These are phyloP conservation scores for Yamadazyma laniorum DNA, from an alignment of 805 yeast species.

Conservation along the genomic window DNA sequence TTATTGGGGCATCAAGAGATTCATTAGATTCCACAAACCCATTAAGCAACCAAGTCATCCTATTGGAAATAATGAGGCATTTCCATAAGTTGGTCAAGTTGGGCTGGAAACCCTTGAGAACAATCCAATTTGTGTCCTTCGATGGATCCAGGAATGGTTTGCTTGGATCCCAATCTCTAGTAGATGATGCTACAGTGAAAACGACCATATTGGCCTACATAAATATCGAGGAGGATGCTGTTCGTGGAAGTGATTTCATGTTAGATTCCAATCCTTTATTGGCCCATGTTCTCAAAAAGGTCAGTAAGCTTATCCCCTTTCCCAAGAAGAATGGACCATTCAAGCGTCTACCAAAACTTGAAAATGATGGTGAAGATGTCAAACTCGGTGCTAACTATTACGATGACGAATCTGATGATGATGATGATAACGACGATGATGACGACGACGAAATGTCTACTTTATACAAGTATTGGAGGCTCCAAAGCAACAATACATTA, in stretches of 20 bases:
- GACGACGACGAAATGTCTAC: slow-evolving; percentile 24
- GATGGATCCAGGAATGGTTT: slow-evolving; percentile 37
- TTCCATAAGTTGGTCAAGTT: slow-evolving; percentile 26
- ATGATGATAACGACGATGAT: slow-evolving; percentile 12
- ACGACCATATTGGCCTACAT: slow-evolving; percentile 29
- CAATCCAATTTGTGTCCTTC: slow-evolving; percentile 40
- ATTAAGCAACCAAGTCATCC: slow-evolving; percentile 37
- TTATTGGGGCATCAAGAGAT: slow-evolving; percentile 42
- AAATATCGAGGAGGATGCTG: slow-evolving; percentile 38
- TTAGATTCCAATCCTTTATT: slow-evolving; percentile 38
- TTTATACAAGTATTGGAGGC: slow-evolving; percentile 33
- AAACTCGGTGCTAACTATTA: slow-evolving; percentile 6
- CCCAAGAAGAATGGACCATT: slow-evolving; percentile 23
- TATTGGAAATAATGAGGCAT: slow-evolving; percentile 39
- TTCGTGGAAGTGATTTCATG: slow-evolving; percentile 34
- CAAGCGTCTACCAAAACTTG: slow-evolving; percentile 16
- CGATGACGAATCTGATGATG: slow-evolving; percentile 8
- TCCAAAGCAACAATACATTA: slow-evolving; percentile 31
- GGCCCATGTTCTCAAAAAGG: slow-evolving; percentile 27
- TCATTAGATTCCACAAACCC: slow-evolving; percentile 37
- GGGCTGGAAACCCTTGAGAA: slow-evolving; percentile 45
- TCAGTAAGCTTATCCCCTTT: slow-evolving; percentile 31
- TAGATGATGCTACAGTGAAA: slow-evolving; percentile 18
- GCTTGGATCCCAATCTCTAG: slow-evolving; percentile 26
- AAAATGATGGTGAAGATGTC: not conserved